Conservation (phyloP, 108 stramenopile species). For the Cyclostephanos tholiformis region DNA sequence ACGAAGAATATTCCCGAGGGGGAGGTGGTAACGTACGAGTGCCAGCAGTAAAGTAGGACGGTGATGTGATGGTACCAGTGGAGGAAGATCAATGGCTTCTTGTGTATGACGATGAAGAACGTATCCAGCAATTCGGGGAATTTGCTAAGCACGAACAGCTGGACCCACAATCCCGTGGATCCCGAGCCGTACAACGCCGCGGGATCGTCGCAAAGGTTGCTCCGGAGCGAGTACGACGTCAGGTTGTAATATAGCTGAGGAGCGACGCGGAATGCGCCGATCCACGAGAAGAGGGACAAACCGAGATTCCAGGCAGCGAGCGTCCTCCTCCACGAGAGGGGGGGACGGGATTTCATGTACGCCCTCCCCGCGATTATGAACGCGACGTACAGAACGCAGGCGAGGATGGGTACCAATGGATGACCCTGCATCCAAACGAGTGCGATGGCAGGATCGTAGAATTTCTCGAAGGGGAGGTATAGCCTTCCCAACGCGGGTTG, state of each 20-base stretch:
- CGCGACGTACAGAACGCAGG: conserved; percentile 49
- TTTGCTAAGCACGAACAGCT: conserved; percentile 92
- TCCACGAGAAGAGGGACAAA: conserved; percentile 83
- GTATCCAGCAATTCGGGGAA: conserved; percentile 97
- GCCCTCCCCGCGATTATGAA: conserved; percentile 46
- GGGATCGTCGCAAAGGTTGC: conserved; percentile 81
- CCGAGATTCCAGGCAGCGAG: conserved; percentile 89
- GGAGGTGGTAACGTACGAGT: conserved; percentile 88
- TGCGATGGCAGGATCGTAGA: conserved; percentile 47
- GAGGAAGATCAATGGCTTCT: conserved; percentile 94
- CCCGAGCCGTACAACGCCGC: conserved; percentile 75
- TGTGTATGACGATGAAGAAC: conserved; percentile 96
- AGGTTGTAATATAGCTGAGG: conserved; percentile 90
- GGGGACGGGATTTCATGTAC: conserved; percentile 50
- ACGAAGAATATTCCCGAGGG: conserved; percentile 95
- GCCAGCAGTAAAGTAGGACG: conserved; percentile 97
- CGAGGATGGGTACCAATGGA: conserved; percentile 47
- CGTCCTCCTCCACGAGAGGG: conserved; percentile 67
- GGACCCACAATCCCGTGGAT: conserved; percentile 90
- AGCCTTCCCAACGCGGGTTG: conserved; percentile 37
- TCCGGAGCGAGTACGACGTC: conserved; percentile 49
- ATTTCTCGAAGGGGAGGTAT: conserved; percentile 50
- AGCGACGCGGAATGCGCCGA: conserved; percentile 87
- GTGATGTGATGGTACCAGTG: conserved; percentile 99
- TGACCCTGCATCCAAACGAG: conserved; percentile 53